Base-by-base conservation (phyloP, 2,329 filamentous ascomycete genomes). In the Eutypella sp. region DNA sequence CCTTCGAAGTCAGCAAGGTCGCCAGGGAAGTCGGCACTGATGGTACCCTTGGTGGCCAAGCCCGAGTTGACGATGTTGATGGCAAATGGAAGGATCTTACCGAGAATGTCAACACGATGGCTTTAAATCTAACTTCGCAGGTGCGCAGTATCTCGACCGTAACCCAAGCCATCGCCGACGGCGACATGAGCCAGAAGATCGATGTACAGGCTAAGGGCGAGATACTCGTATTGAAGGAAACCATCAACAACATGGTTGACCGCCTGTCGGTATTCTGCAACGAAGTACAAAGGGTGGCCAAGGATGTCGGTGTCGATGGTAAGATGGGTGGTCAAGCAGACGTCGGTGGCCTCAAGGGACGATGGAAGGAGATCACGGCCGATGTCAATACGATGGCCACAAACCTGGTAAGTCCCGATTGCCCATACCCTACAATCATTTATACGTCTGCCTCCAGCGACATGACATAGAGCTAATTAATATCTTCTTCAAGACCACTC, bases 251-350 rank as follows among this genome's bases (percentile, higher is more conserved):
- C 82, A 96, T 96, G 92, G 92, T 97, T 54, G 91, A 91, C 64
- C 83, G 92, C 52, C 73, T 99, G 42, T 95, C 93, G 48, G 92
- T 92, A 54, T 97, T 96, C 79, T 96, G 91, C 46, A 90, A 95
- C 56, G 91, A 96, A 63, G 87, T 99, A 53, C 93, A 97, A 69
- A 82, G 91, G 57, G 92, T 99, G 24, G 92, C 92, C 47, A 91
- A 93, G 60, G 93, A 97, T 66, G 93, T 97, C 56, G 92, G 92
- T 55, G 92, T 97, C 43, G 93, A 97, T 60, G 92, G 92, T 51
- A 97, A 96, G 73, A 96, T 99, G 89, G 92, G 92, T 59, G 92
- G 92, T 16, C 93, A 99, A 66, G 93, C 92, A 50, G 91, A 96
- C 63, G 88, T 96, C 42, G 88, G 89, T 54, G 91, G 91, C 47